Evolutionary conservation across 1,284 basidiomycete species (phyloP), one percentile per base, ranked within the genome.

Genomic region (Trichosporon sp.): DNA sequence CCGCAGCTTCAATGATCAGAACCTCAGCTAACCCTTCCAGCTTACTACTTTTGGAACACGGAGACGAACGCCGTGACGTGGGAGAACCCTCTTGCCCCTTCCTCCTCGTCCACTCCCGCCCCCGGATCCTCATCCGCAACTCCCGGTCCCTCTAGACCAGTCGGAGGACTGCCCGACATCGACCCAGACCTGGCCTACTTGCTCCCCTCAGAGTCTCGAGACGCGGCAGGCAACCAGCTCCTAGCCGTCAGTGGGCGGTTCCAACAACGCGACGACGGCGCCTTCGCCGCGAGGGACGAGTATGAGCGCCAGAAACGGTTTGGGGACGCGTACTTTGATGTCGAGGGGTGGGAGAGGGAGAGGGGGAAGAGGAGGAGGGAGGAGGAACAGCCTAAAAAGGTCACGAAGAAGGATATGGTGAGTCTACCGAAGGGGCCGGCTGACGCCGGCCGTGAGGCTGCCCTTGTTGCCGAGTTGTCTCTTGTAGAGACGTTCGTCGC

Each of bases 31-130:
- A 61, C 66, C 4, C 35, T 10, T 37, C 1, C 69, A 84, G 88
- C 91, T 16, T 95, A 94, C 85, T 96, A 95, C 84, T 95, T 95
- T 85, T 92, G 89, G 88, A 95, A 95, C 84, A 76, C 89, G 12
- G 82, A 85, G 70, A 93, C 92, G 0, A 87, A 90, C 71, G 90
- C 94, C 84, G 94, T 93, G 43, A 95, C 94, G 26, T 96, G 94
- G 94, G 86, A 86, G 51, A 96, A 96, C 79, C 93, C 93, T 6
- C 87, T 96, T 19, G 78, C 75, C 6, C 76, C 81, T 0, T 71
- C 72, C 73, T 11, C 76, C 68, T 32, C 81, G 67, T 66, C 82
- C 11, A 5, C 43, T 84, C 51, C 72, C 79, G 16, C 72, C 65
- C 63, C 75, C 69, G 38, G 35, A 5, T 37, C 81, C 89, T 21